phyloP scores from a whole-genome alignment of 1,284 basidiomycete genomes.

The Agroathelia rolfsii region DNA sequence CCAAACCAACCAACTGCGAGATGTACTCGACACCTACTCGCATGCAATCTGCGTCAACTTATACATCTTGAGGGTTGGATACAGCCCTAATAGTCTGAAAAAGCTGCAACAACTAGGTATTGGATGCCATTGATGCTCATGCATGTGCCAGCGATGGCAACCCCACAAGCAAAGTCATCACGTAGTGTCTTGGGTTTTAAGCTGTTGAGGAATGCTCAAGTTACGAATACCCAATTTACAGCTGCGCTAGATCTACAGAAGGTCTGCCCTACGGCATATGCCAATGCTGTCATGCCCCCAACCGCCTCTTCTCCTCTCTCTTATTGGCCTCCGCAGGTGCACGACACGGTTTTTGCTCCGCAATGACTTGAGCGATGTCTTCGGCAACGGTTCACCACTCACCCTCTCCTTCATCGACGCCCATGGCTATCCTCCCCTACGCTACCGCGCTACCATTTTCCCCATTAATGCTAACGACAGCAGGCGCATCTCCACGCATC shows the following conservation, averaged over 20 bases:
- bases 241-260: constrained; percentile 86
- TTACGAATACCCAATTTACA: constrained; percentile 68
- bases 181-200: constrained; percentile 68
- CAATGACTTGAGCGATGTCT: constrained; percentile 54
- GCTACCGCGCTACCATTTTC: constrained; percentile 68
- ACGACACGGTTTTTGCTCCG: constrained; percentile 56
- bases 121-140: constrained; percentile 97
- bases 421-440: constrained; percentile 53
- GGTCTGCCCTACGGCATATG: constrained; percentile 91
- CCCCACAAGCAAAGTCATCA: constrained; percentile 70
- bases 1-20: constrained; percentile 98
- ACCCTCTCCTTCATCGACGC: no score
- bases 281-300: constrained; percentile 60
- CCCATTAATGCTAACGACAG: constrained; percentile 66
- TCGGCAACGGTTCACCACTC: constrained; percentile 34
- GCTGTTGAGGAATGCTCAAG: constrained; percentile 73
- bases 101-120: constrained; percentile 98
- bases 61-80: constrained; percentile 99
- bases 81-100: constrained; percentile 96
- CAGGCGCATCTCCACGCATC: constrained; percentile 53
- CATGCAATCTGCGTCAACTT: constrained; percentile 97
- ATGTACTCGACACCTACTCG: constrained; percentile 96
- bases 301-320: constrained; percentile 52
- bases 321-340: constrained; percentile 40
- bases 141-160: constrained; percentile 87